A percentile compares a stretch with the other conserved stretches of the same genome.
These are phyloP conservation scores for Aspergillus luchuensis DNA, from an alignment of 2,329 filamentous ascomycete species.

Conservation along the genomic window DNA sequence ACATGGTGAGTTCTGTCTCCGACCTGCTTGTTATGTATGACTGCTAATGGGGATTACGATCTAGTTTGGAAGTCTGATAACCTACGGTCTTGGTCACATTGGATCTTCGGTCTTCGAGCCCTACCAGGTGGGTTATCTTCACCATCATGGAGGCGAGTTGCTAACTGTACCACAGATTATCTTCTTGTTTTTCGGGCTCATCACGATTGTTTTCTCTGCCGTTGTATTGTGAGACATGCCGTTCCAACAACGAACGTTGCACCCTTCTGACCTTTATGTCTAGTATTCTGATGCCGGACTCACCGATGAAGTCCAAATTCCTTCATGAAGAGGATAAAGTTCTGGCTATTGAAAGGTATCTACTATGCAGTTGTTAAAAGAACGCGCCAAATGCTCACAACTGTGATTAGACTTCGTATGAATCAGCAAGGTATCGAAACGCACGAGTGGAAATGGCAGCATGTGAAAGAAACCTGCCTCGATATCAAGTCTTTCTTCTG, in stretches of 20 bases:
- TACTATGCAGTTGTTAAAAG: background rate
- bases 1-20: slow-evolving; percentile 43
- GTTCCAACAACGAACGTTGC: too few relatives aligned
- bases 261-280: background rate
- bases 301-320: slow-evolving; percentile 62
- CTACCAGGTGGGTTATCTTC: slow-evolving; percentile 50
- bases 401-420: slow-evolving; percentile 44
- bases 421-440: slow-evolving; percentile 51
- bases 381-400: slow-evolving; percentile 6
- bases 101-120: slow-evolving; percentile 46
- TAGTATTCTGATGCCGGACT: slow-evolving; percentile 62
- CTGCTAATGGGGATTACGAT: background rate
- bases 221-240: slow-evolving; percentile 48
- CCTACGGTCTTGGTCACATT: slow-evolving; percentile 56
- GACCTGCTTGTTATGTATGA: background rate
- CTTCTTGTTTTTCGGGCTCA: slow-evolving; percentile 43
- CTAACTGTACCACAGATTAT: slow-evolving; percentile 29
- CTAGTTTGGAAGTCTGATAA: slow-evolving; percentile 55
- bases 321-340: slow-evolving; percentile 59
- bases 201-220: slow-evolving; percentile 56
- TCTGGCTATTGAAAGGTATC: slow-evolving; percentile 57
- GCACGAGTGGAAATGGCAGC: slow-evolving; percentile 54
- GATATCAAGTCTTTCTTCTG: slow-evolving; percentile 65
- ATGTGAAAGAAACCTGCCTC: slow-evolving; percentile 56
- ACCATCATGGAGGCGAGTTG: background rate